Evolutionary conservation across 2,329 filamentous ascomycete species (phyloP), one percentile per base, ranked within the genome.

Genomic region (Phyllachora maydis): DNA sequence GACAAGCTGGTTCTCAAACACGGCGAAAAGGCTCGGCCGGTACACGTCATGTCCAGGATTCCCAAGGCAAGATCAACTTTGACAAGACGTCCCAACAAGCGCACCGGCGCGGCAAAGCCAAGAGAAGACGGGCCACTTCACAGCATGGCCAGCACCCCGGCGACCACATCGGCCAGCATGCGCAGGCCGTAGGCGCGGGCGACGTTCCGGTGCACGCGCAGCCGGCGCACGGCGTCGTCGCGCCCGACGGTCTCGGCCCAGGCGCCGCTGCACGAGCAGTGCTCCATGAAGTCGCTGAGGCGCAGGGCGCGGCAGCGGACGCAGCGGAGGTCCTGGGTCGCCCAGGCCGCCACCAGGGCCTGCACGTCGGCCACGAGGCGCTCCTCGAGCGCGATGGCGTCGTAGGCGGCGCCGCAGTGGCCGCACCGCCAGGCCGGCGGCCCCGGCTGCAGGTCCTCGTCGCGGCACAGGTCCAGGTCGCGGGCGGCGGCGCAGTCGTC

Each of bases 221-320:
- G 37, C 41, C 54, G 62, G 41, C 56, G 65, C 38, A 64, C 47
- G 14, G 85, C 52, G 14, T 76, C 75, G 15, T 61, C 65, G 32
- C 61, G 58, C 34, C 71, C 63, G 29, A 83, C 57, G 11, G 69
- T 78, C 33, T 67, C 67, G 11, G 59, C 61, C 88, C 88, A 98
- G 28, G 65, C 63, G 4, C 88, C 88, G 30, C 78, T 79, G 54
- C 88, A 98, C 8, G 72, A 75, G 48, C 90, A 98, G 47, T 95
- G 83, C 45, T 93, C 85, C 70, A 88, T 82, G 37, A 95, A 90
- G 39, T 93, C 85, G 43, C 92, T 95, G 19, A 78, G 59, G 40
- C 81, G 57, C 18, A 92, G 47, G 35, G 79, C 79, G 16, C 62
- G 66, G 43, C 70, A 76, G 28, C 62, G 58, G 15, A 39, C 42